Conservation (phyloP, 768 basidiomycete species). For the Termitomyces sp. region DNA sequence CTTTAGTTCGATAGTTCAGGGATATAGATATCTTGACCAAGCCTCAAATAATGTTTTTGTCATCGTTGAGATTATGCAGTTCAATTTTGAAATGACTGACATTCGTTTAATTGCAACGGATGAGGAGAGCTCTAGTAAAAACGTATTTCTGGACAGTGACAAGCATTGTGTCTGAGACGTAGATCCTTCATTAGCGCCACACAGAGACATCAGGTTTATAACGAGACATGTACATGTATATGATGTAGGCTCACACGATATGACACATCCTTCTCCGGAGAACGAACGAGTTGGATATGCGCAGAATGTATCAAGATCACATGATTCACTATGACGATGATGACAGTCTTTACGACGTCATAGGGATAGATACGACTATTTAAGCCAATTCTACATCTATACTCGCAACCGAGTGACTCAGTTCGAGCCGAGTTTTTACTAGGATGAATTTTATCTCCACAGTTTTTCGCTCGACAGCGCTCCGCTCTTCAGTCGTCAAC, state of each 20-base stretch:
- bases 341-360: constrained; percentile 7
- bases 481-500: constrained; percentile 6
- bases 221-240: too few species aligned
- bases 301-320: neutral
- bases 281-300: neutral
- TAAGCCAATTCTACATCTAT: too few species aligned
- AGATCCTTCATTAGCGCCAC: neutral
- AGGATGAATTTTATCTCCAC: constrained; percentile 11
- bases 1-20: neutral
- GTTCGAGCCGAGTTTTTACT: neutral
- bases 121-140: neutral
- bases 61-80: neutral
- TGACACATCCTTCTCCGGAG: neutral
- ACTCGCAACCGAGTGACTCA: too few species aligned
- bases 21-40: neutral
- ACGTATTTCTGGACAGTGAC: neutral
- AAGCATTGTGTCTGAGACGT: neutral
- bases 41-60: neutral
- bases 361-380: neutral
- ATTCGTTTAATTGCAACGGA: too few species aligned
- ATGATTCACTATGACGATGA: constrained; percentile 8
- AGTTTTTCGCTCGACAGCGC: constrained; percentile 4
- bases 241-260: neutral
- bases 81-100: neutral
- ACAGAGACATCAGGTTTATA: neutral